phyloP scores from a whole-genome alignment of 805 yeast genomes.

The Yarrowia yakushimensis region DNA sequence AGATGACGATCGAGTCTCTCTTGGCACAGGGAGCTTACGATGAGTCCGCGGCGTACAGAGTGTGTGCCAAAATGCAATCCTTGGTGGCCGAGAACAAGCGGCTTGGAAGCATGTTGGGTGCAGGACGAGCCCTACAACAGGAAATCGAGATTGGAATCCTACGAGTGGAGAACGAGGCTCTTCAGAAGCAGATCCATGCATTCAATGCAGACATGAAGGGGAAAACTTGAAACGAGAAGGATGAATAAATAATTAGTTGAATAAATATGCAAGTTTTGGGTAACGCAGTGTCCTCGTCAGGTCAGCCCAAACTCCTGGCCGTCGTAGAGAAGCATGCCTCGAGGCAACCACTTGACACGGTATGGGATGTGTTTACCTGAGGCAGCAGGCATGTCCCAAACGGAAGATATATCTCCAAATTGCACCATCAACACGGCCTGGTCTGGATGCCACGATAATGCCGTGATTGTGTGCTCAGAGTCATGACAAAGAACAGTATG shows the following conservation, averaged over 20 bases:
- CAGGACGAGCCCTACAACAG: constrained; percentile 4
- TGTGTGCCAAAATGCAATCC: constrained; percentile 17
- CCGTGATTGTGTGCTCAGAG: not conserved
- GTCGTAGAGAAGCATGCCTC: constrained; percentile 7
- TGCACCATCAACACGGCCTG: not conserved
- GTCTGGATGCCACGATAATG: constrained; percentile 3
- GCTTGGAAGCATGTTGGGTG: not conserved
- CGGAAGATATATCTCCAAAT: not conserved
- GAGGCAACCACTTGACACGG: constrained; percentile 6
- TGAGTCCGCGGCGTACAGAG: not conserved
- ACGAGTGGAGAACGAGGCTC: not conserved
- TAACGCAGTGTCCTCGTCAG: not conserved
- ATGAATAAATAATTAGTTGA: not conserved
- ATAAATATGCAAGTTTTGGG: not conserved
- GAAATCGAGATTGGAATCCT: constrained; percentile 15
- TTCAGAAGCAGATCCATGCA: not conserved
- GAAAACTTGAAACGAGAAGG: not conserved
- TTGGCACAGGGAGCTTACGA: constrained; percentile 2
- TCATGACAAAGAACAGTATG: constrained; percentile 3
- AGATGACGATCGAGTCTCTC: constrained; percentile 8
- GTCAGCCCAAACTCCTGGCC: constrained; percentile 14
- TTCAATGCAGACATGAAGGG: not conserved
- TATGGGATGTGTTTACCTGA: not conserved
- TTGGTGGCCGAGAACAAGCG: constrained; percentile 2
- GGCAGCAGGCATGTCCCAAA: constrained; percentile 15